A percentile compares a stretch with the other conserved stretches of the same genome.
Evolutionary conservation across 2,329 filamentous ascomycete genomes (phyloP).

Genomic region (Oidium heveae): DNA sequence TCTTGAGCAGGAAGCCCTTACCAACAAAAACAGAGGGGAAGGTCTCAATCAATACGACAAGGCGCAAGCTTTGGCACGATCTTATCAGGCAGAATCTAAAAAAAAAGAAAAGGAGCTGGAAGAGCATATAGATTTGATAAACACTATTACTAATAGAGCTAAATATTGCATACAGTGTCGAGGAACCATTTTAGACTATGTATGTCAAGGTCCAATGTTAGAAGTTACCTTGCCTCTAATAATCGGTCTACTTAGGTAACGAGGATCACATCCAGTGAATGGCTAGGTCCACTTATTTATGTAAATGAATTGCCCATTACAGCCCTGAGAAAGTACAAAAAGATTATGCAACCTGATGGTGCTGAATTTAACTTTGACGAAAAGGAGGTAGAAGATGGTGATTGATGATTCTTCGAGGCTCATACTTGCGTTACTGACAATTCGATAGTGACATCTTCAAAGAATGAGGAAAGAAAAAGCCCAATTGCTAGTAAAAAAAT

Average conservation of each 20-base stretch:
- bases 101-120: constrained; percentile 47
- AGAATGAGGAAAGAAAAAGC: no score
- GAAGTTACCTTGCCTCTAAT: constrained; percentile 2
- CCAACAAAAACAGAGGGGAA: no score
- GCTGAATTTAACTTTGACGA: constrained; percentile 48
- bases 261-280: constrained; percentile 72
- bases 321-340: constrained; percentile 81
- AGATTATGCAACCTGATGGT: constrained; percentile 68
- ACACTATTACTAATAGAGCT: constrained; percentile 48
- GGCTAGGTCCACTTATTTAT: constrained; percentile 70
- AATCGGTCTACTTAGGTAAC: constrained; percentile 34
- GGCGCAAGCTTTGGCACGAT: no score
- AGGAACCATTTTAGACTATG: constrained; percentile 64
- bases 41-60: no score
- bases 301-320: constrained; percentile 92
- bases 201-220: constrained; percentile 15
- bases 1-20: no score
- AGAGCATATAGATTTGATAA: constrained; percentile 69
- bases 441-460: no score
- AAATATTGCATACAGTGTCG: constrained; percentile 69
- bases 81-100: constrained; percentile 33
- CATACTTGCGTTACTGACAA: no score
- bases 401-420: no score
- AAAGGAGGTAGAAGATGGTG: constrained; percentile 32
- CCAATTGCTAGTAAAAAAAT: no score